Base-by-base conservation (phyloP, 2,329 filamentous ascomycete genomes). In the Talaromyces sp. region DNA sequence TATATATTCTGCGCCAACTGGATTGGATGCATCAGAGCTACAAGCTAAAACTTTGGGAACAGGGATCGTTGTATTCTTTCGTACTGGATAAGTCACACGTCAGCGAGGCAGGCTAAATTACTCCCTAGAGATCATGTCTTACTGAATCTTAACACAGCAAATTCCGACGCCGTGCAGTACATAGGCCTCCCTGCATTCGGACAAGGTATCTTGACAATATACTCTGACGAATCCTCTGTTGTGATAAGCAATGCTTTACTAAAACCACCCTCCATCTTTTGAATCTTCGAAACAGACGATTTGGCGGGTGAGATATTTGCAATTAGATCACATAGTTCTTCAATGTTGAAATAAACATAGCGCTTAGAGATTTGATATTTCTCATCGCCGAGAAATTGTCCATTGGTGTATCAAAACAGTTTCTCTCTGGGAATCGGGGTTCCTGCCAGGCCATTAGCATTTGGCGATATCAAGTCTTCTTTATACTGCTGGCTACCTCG, bases 161-260 rank as follows among this genome's bases (percentile, higher is more conserved):
- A 74, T 64, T 77, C 74, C 59, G 70, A 74, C 19, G 70, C 71
- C 12, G 70, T 74, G 1, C 64, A 69, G 21, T 66, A 62, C 3
- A 54, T 57, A 3, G 66, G 41, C 2, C 63, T 54, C 7, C 71
- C 69, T 1, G 68, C 66, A 61, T 68, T 70, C 11, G 61, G 65
- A 63, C 62, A 66, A 46, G 67, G 68, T 17, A 70, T 62, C 32
- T 67, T 69, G 35, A 64, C 67, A 27, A 71, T 63, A 29, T 69
- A 61, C 54, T 70, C 61, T 10, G 60, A 63, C 10, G 61, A 64
- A 46, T 70, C 55, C 9, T 65, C 57, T 62, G 68, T 68, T 10
- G 62, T 66, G 7, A 69, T 53, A 27, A 64, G 56, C 3, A 71
- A 64, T 3, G 68, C 68, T 58, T 68, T 68, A 59, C 69, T 69